These are phyloP conservation scores for Phytophthora fragariaefolia DNA, from an alignment of 352 stramenopile species.

Conservation along the genomic window DNA sequence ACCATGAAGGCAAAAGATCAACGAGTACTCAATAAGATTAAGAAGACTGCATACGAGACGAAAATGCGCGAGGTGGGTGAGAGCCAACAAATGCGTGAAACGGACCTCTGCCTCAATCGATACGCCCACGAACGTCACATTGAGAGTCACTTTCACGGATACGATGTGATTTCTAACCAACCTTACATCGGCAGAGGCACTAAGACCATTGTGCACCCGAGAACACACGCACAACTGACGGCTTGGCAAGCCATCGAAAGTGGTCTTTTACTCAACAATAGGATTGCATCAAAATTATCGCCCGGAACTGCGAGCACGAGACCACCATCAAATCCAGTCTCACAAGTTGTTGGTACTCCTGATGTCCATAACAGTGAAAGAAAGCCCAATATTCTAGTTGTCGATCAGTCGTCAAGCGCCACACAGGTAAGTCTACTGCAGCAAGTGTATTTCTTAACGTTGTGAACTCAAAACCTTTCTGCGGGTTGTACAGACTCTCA, in stretches of 20 bases:
- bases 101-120: conserved; percentile 63
- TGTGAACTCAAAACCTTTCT: too few relatives aligned
- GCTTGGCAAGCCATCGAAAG: conserved; percentile 62
- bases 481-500: too few relatives aligned
- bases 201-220: conserved; percentile 50
- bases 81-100: conserved; percentile 44
- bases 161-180: conserved; percentile 72
- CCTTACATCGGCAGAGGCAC: conserved; percentile 53
- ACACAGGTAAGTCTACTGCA: too few relatives aligned
- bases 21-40: conserved; percentile 64
- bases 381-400: conserved; percentile 44
- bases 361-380: neutral
- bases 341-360: neutral
- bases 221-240: conserved; percentile 50
- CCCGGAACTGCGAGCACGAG: neutral
- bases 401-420: conserved; percentile 16
- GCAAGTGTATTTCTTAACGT: too few relatives aligned
- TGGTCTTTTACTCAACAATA: conserved; percentile 39
- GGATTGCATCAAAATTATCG: conserved; percentile 27
- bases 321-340: conserved; percentile 6
- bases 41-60: conserved; percentile 63
- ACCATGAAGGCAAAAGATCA: conserved; percentile 51
- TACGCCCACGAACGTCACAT: conserved; percentile 65
- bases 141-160: conserved; percentile 64
- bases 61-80: conserved; percentile 56